These are phyloP conservation scores for Chamaecrista fasciculata DNA, from an alignment of 306 rosid species.

Conservation along the genomic window DNA sequence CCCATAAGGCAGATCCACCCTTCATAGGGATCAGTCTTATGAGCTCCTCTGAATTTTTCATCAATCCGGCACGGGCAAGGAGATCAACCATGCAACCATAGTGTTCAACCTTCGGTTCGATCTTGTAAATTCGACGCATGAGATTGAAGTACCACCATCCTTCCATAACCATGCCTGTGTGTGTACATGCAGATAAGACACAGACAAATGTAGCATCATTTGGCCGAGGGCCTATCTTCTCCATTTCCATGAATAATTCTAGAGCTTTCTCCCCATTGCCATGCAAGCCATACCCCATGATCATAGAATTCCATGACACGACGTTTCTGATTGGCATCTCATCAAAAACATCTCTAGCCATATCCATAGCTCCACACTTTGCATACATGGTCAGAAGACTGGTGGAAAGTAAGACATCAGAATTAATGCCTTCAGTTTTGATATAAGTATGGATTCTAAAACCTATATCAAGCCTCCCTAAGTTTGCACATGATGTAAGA, in stretches of 20 bases:
- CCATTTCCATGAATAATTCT: constrained; percentile 55
- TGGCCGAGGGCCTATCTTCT: constrained; percentile 44
- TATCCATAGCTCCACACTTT: constrained; percentile 61
- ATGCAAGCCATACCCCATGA: constrained; percentile 64
- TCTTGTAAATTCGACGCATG: constrained; percentile 56
- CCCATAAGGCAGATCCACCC: constrained; percentile 63
- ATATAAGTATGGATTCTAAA: constrained; percentile 52
- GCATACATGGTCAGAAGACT: constrained; percentile 63
- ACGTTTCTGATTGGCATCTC: constrained; percentile 50
- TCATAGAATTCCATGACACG: constrained; percentile 73
- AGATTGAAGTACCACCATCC: constrained; percentile 68
- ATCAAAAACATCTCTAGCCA: constrained; percentile 55
- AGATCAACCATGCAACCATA: constrained; percentile 76
- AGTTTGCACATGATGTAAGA: constrained; percentile 56
- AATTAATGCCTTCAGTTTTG: constrained; percentile 29
- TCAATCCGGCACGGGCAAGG: constrained; percentile 64
- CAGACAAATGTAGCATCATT: constrained; percentile 59
- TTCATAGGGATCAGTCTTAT: constrained; percentile 43
- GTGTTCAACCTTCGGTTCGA: constrained; percentile 69
- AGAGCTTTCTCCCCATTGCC: constrained; percentile 53
- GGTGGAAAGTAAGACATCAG: constrained; percentile 60
- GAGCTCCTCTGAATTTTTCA: constrained; percentile 51
- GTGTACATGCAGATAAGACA: constrained; percentile 62
- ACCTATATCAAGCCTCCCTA: constrained; percentile 55
- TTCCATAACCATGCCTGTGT: constrained; percentile 65